Percentiles rank a stretch among this genome's conserved stretches.
These are phyloP conservation scores for Esteya vermicola DNA, from an alignment of 2,329 filamentous ascomycete species.

Conservation along the genomic window DNA sequence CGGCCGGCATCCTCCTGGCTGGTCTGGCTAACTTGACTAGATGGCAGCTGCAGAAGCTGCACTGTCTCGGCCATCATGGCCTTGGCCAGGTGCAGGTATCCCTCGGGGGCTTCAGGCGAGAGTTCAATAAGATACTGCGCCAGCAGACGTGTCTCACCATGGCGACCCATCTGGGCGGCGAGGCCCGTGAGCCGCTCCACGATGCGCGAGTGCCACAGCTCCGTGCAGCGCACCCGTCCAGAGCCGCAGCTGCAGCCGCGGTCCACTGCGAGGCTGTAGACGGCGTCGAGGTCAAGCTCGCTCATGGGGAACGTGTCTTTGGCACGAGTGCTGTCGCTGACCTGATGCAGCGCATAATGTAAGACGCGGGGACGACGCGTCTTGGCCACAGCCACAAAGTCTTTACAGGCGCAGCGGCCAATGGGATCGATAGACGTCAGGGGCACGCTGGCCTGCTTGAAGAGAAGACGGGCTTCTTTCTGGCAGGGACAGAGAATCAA, in stretches of 20 bases:
- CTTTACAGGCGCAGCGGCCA: conserved; percentile 8
- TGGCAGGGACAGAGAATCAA: conserved; percentile 7
- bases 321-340: not conserved
- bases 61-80: not conserved
- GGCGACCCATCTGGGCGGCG: not conserved
- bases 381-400: conserved; percentile 9
- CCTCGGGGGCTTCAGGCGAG: conserved; percentile 4
- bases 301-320: not conserved
- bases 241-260: conserved; percentile 8
- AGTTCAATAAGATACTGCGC: conserved; percentile 7
- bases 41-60: no score
- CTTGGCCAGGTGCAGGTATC: conserved; percentile 10
- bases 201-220: conserved; percentile 2
- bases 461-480: not conserved
- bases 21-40: no score
- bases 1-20: no score
- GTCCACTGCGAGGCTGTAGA: conserved; percentile 4
- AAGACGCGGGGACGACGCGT: conserved; percentile 2
- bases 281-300: conserved; percentile 7
- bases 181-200: conserved; percentile 3
- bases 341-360: no score
- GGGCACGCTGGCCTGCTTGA: conserved; percentile 3
- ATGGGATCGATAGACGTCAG: conserved; percentile 5
- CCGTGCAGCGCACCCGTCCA: conserved; percentile 4
- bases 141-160: not conserved